Evolutionary conservation across 331 rosid species (phyloP).

Genomic region (Malus hybrid): DNA sequence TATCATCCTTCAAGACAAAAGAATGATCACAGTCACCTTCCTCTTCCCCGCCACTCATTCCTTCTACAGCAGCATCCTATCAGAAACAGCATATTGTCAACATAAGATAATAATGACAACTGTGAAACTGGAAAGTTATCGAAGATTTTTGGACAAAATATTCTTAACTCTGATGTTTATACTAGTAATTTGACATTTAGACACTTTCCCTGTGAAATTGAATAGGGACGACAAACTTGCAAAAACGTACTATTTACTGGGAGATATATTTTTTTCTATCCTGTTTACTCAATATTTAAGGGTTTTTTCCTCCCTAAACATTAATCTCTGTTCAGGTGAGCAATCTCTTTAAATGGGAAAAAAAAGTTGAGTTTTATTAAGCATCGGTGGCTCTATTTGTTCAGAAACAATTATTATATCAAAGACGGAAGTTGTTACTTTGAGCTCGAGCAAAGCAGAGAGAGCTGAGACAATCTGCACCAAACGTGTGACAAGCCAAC

Average conservation of each 20-base stretch:
- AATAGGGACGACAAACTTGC: background rate
- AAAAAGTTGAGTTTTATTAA: background rate
- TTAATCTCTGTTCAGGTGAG: background rate
- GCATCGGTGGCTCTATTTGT: background rate
- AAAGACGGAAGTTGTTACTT: background rate
- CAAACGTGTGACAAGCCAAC: background rate
- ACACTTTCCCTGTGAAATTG: background rate
- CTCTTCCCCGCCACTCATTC: conserved; percentile 25
- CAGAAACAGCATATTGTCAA: conserved; percentile 6
- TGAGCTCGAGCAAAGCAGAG: background rate
- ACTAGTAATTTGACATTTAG: background rate
- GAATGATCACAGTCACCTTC: conserved; percentile 87
- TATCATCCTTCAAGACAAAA: conserved; percentile 82
- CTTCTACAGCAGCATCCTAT: conserved; percentile 53
- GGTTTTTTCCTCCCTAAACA: background rate
- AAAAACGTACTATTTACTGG: background rate
- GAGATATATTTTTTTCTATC: background rate
- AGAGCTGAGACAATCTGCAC: background rate
- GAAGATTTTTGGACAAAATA: background rate
- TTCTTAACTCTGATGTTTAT: background rate
- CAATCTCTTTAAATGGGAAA: background rate
- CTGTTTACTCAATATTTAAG: background rate
- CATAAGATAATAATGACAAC: background rate
- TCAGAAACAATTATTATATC: background rate
- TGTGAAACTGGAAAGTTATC: background rate